Evolutionary conservation across 257 asterid genomes (phyloP).

Genomic region (Ilex aquifolium): DNA sequence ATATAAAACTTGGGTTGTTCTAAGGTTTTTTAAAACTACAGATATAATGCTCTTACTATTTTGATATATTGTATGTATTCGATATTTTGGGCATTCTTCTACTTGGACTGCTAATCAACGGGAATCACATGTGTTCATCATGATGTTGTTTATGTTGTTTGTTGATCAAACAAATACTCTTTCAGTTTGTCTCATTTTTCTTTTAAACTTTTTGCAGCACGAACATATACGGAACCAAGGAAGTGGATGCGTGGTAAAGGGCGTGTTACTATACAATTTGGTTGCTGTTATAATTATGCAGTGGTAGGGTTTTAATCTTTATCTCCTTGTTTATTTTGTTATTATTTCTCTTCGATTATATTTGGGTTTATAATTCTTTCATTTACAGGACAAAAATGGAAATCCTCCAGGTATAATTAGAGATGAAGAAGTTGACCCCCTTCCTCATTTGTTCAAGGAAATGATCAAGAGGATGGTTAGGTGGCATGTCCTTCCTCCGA

Average conservation of each 20-base stretch:
- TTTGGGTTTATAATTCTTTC: constrained; percentile 3
- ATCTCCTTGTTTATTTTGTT: neutral
- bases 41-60: neutral
- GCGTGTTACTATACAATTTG: constrained; percentile 76
- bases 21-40: neutral
- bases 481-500: constrained; percentile 72
- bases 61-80: neutral
- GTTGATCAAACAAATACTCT: no score
- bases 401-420: constrained; percentile 79
- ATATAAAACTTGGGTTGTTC: neutral
- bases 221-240: constrained; percentile 71
- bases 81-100: neutral
- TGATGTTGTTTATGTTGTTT: no score
- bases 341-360: neutral
- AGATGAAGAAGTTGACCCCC: constrained; percentile 64
- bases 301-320: constrained; percentile 28
- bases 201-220: constrained; percentile 31
- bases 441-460: constrained; percentile 56
- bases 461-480: constrained; percentile 70
- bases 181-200: no score
- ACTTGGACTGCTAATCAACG: neutral
- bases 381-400: constrained; percentile 59
- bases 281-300: constrained; percentile 86
- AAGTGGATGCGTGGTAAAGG: constrained; percentile 97
- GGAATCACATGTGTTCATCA: neutral